These are phyloP conservation scores for Aspergillus coremiiformis DNA, from an alignment of 495 filamentous ascomycete species.

Conservation along the genomic window DNA sequence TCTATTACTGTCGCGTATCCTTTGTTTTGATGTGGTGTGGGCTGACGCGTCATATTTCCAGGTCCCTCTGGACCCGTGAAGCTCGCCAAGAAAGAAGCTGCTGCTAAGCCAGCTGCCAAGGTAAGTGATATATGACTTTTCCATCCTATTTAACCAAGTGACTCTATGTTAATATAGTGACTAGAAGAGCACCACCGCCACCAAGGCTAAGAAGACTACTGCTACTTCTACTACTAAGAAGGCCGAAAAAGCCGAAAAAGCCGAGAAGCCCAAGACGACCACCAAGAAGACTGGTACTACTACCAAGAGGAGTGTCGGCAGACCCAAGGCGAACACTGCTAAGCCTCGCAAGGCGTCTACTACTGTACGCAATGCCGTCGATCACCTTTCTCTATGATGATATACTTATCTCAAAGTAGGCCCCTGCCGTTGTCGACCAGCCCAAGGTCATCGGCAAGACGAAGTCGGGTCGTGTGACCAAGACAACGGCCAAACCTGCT, in stretches of 20 bases:
- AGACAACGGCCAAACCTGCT: slow-evolving; percentile 59
- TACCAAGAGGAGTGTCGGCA: slow-evolving; percentile 27
- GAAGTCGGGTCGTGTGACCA: slow-evolving; percentile 85
- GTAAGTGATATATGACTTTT: slow-evolving; percentile 6
- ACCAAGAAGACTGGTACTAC: slow-evolving; percentile 17
- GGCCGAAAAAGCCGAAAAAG: slow-evolving; percentile 27
- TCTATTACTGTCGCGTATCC: slow-evolving; percentile 4
- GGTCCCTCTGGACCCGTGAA: slow-evolving; percentile 92
- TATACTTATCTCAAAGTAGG: slow-evolving; percentile 27
- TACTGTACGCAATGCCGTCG: slow-evolving; percentile 26
- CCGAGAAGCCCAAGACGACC: slow-evolving; percentile 18
- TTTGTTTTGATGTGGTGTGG: slow-evolving; percentile 6
- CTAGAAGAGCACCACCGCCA: slow-evolving; percentile 36
- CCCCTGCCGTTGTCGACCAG: slow-evolving; percentile 65
- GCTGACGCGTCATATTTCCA: slow-evolving; percentile 41
- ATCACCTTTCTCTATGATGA: not conserved
- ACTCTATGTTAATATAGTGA: not conserved
- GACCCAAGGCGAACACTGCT: slow-evolving; percentile 48
- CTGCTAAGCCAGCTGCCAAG: slow-evolving; percentile 49
- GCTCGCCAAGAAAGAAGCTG: slow-evolving; percentile 77
- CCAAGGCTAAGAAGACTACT: slow-evolving; percentile 29
- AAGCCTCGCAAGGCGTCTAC: slow-evolving; percentile 47
- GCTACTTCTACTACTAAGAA: slow-evolving; percentile 38
- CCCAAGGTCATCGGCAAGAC: slow-evolving; percentile 72
- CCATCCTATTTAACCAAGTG: not conserved